phyloP scores from a whole-genome alignment of 352 stramenopile genomes.

The Globisporangium orthogonon region DNA sequence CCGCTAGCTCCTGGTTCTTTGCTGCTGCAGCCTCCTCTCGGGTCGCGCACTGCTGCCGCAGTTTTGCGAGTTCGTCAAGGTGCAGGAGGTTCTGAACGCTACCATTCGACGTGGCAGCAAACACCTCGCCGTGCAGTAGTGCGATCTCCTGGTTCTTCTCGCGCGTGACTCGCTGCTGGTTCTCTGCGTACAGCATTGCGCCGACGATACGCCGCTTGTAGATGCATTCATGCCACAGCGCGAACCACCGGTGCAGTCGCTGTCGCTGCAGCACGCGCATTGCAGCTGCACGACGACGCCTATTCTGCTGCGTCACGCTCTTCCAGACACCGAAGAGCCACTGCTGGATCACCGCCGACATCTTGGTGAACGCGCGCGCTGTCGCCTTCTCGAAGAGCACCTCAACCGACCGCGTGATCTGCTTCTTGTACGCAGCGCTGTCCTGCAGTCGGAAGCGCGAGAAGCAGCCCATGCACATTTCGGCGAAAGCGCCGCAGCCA shows the following conservation, averaged over 20 bases:
- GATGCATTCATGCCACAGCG: slow-evolving; percentile 46
- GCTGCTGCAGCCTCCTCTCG: slow-evolving; percentile 21
- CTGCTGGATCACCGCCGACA: slow-evolving; percentile 40
- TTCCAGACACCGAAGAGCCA: slow-evolving; percentile 68
- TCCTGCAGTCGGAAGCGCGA: slow-evolving; percentile 58
- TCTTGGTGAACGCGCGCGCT: slow-evolving; percentile 45
- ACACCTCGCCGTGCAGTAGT: slow-evolving; percentile 56
- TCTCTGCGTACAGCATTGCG: slow-evolving; percentile 67
- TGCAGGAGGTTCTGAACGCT: slow-evolving; percentile 35
- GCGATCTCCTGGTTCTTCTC: slow-evolving; percentile 39
- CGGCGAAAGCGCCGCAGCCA: slow-evolving; percentile 53
- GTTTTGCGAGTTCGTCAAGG: slow-evolving; percentile 25
- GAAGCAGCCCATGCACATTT: slow-evolving; percentile 70
- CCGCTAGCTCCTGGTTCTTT: slow-evolving; percentile 54
- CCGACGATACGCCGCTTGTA: slow-evolving; percentile 56
- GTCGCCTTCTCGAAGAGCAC: slow-evolving; percentile 58
- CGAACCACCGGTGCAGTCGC: slow-evolving; percentile 31
- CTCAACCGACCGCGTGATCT: slow-evolving; percentile 52
- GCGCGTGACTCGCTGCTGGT: slow-evolving; percentile 38
- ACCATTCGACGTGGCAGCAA: slow-evolving; percentile 26
- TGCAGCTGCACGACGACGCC: slow-evolving; percentile 16
- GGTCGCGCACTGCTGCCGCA: slow-evolving; percentile 25
- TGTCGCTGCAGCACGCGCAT: slow-evolving; percentile 16
- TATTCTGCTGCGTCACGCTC: slow-evolving; percentile 25
- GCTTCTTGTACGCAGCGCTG: slow-evolving; percentile 55